Conservation (phyloP, 805 yeast species). For the Saccharomycopsis guyanensis region DNA sequence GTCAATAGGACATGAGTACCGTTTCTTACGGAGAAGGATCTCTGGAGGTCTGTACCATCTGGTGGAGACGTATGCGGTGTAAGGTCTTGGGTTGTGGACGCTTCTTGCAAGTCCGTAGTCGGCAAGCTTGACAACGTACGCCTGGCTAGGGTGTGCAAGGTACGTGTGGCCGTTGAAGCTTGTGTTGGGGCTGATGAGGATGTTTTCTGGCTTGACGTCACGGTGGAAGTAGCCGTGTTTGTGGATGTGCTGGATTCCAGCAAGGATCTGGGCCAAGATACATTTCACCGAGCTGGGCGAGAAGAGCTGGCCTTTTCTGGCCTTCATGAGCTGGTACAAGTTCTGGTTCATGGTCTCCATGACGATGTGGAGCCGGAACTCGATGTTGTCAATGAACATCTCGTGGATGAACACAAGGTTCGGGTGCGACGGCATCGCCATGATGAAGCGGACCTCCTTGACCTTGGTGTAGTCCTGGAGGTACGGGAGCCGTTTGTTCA, state of each 20-base stretch:
- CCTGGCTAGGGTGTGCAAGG: conserved; percentile 24
- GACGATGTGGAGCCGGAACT: conserved; percentile 62
- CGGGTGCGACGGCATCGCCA: conserved; percentile 62
- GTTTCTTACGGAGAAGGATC: conserved; percentile 54
- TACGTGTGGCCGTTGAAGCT: conserved; percentile 25
- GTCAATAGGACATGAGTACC: conserved; percentile 64
- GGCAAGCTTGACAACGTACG: conserved; percentile 62
- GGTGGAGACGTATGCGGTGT: conserved; percentile 73
- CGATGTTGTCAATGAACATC: conserved; percentile 59
- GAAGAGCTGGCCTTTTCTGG: conserved; percentile 46
- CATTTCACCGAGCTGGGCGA: conserved; percentile 54
- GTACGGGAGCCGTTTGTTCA: conserved; percentile 49
- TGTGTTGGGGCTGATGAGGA: conserved; percentile 55
- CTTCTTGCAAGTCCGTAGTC: conserved; percentile 76
- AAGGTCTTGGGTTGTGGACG: conserved; percentile 43
- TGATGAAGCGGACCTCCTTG: conserved; percentile 61
- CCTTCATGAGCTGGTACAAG: conserved; percentile 66
- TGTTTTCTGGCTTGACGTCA: conserved; percentile 91
- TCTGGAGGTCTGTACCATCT: conserved; percentile 88
- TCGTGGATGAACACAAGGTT: conserved; percentile 71
- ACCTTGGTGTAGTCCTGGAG: conserved; percentile 50
- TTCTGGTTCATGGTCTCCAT: conserved; percentile 88
- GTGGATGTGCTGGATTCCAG: conserved; percentile 81
- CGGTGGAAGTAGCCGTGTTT: conserved; percentile 64
- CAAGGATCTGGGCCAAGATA: conserved; percentile 61